Base-by-base conservation (phyloP, 768 basidiomycete genomes). In the Mycena chlorophos region DNA sequence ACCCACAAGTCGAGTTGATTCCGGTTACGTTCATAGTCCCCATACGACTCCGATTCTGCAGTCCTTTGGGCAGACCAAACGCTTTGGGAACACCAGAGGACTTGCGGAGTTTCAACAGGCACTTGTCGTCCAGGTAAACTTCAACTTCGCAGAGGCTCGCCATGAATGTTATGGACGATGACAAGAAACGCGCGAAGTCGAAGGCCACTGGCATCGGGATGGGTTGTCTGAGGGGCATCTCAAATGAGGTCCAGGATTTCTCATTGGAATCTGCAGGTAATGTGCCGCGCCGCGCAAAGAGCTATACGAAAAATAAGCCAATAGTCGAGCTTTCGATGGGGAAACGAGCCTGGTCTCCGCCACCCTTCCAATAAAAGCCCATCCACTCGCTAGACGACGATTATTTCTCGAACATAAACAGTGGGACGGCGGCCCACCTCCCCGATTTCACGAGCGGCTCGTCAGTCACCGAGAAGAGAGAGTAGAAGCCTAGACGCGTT, bases 301-400 rank as follows among this genome's bases (percentile, higher is more conserved):
- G 79, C 88, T 93, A 49, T 22, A 38, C 13, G 8, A 8, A 42
- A 26, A 54, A 28, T 17, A 3, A 63, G 20, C 37, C 50, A 38
- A 17, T 45, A 59, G 27, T 52, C 63, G 48, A 46, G 22, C n/a
- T 48, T 28, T n/a, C 13, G 34, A 20, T 23, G 31, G 19, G 5
- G 2, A 51, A 5, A 52, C 69, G 30, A 60, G 87, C 87, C 75
- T 94, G 92, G 65, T 94, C 92, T 64, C 89, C 91, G 63, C 88
- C 89, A 65, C 90, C 91, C 67, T 93, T 94, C 93, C 93, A 98
- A 68, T 95, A 91, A 68, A 97, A 98, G 0, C 86, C 88, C 94
- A 96, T 96, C 85, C 92, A 94, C 66, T 89, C 83, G 28, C 85
- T 93, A 81, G 67, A 57, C 47, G 69, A 23, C 37, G 57, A 27